phyloP scores from a whole-genome alignment of 192 early-diverging fungal genomes.

The Lobosporangium transversale region DNA sequence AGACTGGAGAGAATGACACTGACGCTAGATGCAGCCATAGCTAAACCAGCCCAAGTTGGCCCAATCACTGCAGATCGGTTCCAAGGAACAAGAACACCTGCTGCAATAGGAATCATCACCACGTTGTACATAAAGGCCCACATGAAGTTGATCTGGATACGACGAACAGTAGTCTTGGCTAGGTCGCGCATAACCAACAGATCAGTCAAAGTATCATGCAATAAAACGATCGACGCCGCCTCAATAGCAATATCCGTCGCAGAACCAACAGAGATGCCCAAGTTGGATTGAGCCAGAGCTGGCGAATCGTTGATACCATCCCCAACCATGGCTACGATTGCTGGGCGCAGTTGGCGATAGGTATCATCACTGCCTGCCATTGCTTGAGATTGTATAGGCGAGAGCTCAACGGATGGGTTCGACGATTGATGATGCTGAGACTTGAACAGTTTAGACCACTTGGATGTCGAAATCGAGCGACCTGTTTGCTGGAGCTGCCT shows the following conservation, averaged over 20 bases:
- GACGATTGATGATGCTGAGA: not conserved
- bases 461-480: not conserved
- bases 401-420: not conserved
- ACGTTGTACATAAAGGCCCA: constrained; percentile 93
- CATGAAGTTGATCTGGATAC: constrained; percentile 87
- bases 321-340: constrained; percentile 89
- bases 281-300: constrained; percentile 88
- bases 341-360: constrained; percentile 28
- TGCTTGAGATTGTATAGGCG: not conserved
- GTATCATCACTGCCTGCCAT: not conserved
- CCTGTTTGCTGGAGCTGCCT: constrained; percentile 60
- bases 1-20: constrained; percentile 88
- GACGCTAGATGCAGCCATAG: constrained; percentile 89
- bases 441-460: constrained; percentile 12
- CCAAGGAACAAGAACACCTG: constrained; percentile 79
- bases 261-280: constrained; percentile 90
- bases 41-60: constrained; percentile 86
- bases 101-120: constrained; percentile 90
- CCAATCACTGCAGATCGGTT: constrained; percentile 57
- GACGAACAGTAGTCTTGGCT: constrained; percentile 75
- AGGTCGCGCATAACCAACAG: constrained; percentile 83
- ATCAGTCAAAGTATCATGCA: constrained; percentile 80
- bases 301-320: constrained; percentile 97
- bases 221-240: constrained; percentile 84
- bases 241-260: constrained; percentile 94